Evolutionary conservation across 225 moss, liverwort and hornwort genomes (phyloP).

Genomic region (Rhytidiadelphus loreus): DNA sequence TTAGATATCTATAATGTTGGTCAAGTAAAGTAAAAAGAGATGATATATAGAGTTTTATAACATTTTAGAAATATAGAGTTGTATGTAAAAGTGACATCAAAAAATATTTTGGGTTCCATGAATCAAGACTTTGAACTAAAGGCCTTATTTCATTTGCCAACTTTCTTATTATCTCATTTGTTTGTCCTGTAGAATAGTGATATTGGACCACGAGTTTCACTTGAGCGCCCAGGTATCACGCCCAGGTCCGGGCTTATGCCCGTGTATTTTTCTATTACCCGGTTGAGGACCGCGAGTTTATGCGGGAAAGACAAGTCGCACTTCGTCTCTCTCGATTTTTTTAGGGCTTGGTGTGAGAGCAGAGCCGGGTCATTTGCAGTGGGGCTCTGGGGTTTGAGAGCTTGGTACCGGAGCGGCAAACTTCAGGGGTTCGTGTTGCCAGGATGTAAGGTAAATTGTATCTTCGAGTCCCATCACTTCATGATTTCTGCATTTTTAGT

Average conservation of each 20-base stretch:
- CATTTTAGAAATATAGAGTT: neutral
- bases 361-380: neutral
- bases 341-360: slow-evolving; percentile 10
- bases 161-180: neutral
- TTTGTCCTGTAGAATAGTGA: neutral
- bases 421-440: neutral
- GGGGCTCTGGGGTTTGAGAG: slow-evolving; percentile 34
- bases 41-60: neutral
- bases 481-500: neutral
- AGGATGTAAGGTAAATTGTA: slow-evolving; percentile 16
- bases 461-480: neutral
- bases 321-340: slow-evolving; percentile 23
- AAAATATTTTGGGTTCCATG: neutral
- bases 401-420: neutral
- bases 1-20: neutral
- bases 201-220: neutral
- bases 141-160: neutral
- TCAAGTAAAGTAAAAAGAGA: fast-evolving
- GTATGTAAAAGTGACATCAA: neutral
- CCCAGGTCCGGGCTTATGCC: neutral
- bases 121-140: neutral
- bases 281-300: neutral
- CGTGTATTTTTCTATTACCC: neutral
- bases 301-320: neutral
- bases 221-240: neutral